phyloP scores from a whole-genome alignment of 169 alveolate genomes.

The Eimeria necatrix region DNA sequence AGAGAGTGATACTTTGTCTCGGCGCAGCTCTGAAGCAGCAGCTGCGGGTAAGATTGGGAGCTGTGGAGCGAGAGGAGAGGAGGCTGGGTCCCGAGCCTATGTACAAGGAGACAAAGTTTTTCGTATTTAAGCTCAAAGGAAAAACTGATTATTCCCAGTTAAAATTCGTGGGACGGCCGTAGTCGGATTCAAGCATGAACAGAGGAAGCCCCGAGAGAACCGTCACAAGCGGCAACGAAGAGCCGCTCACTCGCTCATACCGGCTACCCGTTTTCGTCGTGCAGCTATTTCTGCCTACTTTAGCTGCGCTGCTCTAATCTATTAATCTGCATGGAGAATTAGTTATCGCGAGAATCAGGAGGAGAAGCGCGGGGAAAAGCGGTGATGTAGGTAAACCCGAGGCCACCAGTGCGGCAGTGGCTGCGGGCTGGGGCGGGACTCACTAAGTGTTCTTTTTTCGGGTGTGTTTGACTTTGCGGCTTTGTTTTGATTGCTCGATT shows the following conservation, averaged over 20 bases:
- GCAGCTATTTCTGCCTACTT: background rate
- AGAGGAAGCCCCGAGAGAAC: conserved; percentile 50
- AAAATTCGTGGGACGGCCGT: background rate
- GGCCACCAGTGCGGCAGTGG: conserved; percentile 11
- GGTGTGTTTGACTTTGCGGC: too few relatives aligned
- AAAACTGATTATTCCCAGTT: background rate
- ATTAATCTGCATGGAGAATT: background rate
- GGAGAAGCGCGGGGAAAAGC: background rate
- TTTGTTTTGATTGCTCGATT: too few relatives aligned
- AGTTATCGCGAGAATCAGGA: background rate
- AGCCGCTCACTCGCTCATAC: conserved; percentile 55
- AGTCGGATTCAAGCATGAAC: background rate
- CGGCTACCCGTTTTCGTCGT: background rate
- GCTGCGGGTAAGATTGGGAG: conserved; percentile 25
- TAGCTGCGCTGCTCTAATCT: background rate
- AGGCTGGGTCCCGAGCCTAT: conserved; percentile 1
- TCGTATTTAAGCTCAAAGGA: background rate
- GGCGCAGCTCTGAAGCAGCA: conserved; percentile 48
- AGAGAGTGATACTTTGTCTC: conserved; percentile 1
- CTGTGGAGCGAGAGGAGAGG: background rate
- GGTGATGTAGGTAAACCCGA: background rate
- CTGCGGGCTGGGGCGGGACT: background rate
- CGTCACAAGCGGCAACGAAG: conserved; percentile 37
- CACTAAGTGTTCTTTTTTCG: too few relatives aligned
- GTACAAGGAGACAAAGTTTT: background rate